Base-by-base conservation (phyloP, 345 rosid species). In the Hirschfeldia incana region DNA sequence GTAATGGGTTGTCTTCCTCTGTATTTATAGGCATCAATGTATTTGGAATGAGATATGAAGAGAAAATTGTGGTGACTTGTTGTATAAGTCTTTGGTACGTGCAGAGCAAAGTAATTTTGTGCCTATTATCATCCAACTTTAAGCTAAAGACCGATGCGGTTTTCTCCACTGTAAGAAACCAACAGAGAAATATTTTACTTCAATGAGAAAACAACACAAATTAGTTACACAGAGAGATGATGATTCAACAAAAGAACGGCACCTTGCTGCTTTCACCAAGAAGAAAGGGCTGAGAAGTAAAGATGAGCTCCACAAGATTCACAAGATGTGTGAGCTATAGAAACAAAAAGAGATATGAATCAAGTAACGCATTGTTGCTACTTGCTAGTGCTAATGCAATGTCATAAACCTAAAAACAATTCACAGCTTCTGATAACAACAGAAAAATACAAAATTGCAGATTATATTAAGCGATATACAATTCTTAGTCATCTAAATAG, bases 261-360 rank as follows among this genome's bases (percentile, higher is more conserved):
- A 76, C 98, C 97, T 91, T 94, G 98, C 70, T 88, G 89, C 70
- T 81, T 89, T 10, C 88, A 77, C 97, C 97, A 94, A 65, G 95
- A 89, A 37, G 93, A 82, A 27, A 97, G 94, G 44, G 92, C 87
- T 60, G 98, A 85, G 72, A 94, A 90, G 28, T 85, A 89, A 63
- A 92, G 83, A 70, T 32, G 34, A 39, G 46, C 46, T 39, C 13
- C 12, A 11, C 3, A 21, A 21, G 21, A 21, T 21, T 21, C 21
- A 21, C 21, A 21, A 21, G 21, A 21, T 21, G 21, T 21, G 21
- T 21, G 21, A 21, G 21, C 46, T 39, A 79, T 29, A 44, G 8
- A 44, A 44, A 11, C 11, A 44, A 67, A 12, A n/a, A 21, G 42
- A 7, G 3, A 72, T 33, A 44, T 12, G 5, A 44, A 15, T 9